Base-by-base conservation (phyloP, 2,329 filamentous ascomycete genomes). In the Colletotrichum tropicale region DNA sequence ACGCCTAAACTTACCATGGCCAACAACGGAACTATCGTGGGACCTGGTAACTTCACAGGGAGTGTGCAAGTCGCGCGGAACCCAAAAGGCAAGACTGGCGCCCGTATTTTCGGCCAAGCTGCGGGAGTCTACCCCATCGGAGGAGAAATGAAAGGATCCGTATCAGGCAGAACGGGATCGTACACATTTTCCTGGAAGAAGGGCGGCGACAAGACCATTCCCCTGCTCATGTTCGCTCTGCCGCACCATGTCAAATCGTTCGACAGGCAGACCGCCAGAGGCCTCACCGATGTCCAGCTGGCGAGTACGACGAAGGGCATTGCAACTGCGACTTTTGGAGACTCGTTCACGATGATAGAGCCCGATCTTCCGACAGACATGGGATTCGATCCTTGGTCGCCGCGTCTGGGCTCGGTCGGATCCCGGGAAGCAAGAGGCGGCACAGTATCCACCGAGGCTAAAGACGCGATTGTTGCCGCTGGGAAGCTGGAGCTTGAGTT, bases 31-130 rank as follows among this genome's bases (percentile, higher is more conserved):
- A 72, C 69, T 3, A 24, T 75, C 13, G 7, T 58, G 5, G 73
- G 73, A 2, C 70, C 73, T 12, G 2, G 10, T 0, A 38, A 24
- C 3, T 98, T 95, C 84, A 89, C 88, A 61, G 95, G 95, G 10
- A 89, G 89, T 1, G 90, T 98, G n/a, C 95, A 98, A 80, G 87
- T 97, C n/a, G 91, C 94, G 2, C 96, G 96, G 82, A 90, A 93
- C 61, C 91, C 93, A 4, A 52, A 43, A 84, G 85, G 32, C 84
- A 85, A 52, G 88, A 89, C 18, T 4, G 75, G 70, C 0, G 93
- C 95, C 82, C 84, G 85, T 0, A 81, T 93, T 5, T 95, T 94
- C 80, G 95, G 97, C 83, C 86, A 86, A 56, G 91, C 93, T 21
- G 90, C 90, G 38, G 95, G 94, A 12, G 89, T 91, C 0, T 97